Conservation (phyloP, 2,329 filamentous ascomycete species). For the Pseudopyricularia cyperi region DNA sequence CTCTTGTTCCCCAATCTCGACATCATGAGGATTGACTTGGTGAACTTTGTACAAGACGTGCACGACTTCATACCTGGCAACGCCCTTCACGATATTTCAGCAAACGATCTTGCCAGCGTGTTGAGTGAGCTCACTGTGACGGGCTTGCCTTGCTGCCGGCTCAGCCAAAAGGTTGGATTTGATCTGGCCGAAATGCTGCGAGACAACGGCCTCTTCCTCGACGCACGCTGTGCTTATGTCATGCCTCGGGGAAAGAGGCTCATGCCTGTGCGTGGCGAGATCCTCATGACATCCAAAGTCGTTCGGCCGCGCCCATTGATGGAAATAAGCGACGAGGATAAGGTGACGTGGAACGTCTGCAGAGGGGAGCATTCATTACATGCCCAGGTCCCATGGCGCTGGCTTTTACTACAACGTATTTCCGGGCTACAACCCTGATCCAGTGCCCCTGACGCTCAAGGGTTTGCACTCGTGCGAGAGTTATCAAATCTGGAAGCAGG, state of each 20-base stretch:
- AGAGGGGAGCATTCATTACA: constrained; percentile 2
- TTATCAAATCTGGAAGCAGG: constrained; percentile 36
- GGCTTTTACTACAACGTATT: constrained; percentile 15
- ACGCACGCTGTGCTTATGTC: constrained; percentile 29
- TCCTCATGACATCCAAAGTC: constrained; percentile 26
- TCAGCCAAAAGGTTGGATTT: constrained; percentile 29
- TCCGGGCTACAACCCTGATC: constrained; percentile 16
- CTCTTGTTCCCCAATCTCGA: constrained; percentile 31
- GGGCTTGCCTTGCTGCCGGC: constrained; percentile 35
- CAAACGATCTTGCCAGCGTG: constrained; percentile 38
- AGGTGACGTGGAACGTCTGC: constrained; percentile 2
- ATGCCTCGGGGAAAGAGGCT: constrained; percentile 12
- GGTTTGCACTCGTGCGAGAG: constrained; percentile 12
- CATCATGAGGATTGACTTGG: constrained; percentile 36
- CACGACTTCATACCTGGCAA: constrained; percentile 28
- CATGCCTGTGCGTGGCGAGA: constrained; percentile 9
- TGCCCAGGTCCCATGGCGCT: constrained; percentile 13
- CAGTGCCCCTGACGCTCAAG: constrained; percentile 24
- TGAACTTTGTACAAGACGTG: constrained; percentile 36
- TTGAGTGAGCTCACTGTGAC: constrained; percentile 40
- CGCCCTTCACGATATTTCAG: constrained; percentile 37
- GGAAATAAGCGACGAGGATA: constrained; percentile 11
- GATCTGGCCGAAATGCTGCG: constrained; percentile 39
- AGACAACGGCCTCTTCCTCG: constrained; percentile 38
- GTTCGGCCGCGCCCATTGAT: constrained; percentile 25